phyloP scores from a whole-genome alignment of 202 grass and related monocot species.

The Panicum hallii region DNA sequence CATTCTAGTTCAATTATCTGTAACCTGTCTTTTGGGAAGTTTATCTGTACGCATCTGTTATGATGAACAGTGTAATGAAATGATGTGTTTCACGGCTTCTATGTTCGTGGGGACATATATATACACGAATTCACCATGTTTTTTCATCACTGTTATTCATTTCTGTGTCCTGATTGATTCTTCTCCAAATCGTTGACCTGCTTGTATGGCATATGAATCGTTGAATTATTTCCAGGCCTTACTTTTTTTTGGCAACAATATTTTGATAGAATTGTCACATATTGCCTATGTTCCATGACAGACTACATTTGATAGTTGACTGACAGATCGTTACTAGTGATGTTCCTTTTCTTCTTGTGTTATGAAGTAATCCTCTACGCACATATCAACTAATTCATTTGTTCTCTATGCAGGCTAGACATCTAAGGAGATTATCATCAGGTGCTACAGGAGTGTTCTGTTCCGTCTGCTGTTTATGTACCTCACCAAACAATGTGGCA shows the following conservation, averaged over 20 bases:
- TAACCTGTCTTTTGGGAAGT: not conserved
- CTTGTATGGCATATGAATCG: not conserved
- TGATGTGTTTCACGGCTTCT: not conserved
- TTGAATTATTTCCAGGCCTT: not conserved
- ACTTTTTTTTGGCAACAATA: not conserved
- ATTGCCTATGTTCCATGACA: too few relatives aligned
- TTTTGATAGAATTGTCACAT: too few relatives aligned
- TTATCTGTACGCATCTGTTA: not conserved
- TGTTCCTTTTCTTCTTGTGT: not conserved
- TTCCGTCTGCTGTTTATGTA: constrained; percentile 47
- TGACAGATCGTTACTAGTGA: not conserved
- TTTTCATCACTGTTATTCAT: not conserved
- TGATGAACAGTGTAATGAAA: not conserved
- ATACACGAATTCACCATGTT: not conserved
- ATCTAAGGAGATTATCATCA: constrained; percentile 22
- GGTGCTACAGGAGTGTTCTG: constrained; percentile 12
- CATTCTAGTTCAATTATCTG: not conserved
- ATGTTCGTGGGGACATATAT: not conserved
- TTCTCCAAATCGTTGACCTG: not conserved
- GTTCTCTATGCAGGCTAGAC: constrained; percentile 33
- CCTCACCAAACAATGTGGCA: constrained; percentile 27
- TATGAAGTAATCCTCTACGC: not conserved
- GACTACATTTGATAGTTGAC: too few relatives aligned
- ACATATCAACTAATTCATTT: not conserved
- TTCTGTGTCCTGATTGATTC: not conserved